Percentiles rank a stretch among this genome's conserved stretches.
Conservation (phyloP, 306 rosid genomes). For the Cucurbita argyrosperma region DNA sequence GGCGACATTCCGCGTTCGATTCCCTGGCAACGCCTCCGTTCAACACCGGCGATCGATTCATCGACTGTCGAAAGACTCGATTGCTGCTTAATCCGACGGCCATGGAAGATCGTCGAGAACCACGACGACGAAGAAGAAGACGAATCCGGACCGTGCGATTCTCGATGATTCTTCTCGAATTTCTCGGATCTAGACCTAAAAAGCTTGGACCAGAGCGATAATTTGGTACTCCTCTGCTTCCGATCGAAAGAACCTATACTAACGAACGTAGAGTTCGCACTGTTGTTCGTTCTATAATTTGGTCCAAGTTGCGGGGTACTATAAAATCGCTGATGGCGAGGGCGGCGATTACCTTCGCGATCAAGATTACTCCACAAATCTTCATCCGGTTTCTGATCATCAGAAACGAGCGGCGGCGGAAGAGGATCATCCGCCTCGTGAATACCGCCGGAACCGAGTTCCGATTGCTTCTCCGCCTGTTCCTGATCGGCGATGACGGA, state of each 20-base stretch:
- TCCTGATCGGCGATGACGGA: slow-evolving; percentile 42
- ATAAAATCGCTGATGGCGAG: slow-evolving; percentile 24
- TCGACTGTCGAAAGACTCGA: slow-evolving; percentile 8
- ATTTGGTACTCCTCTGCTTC: slow-evolving; percentile 33
- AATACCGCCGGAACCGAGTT: slow-evolving; percentile 20
- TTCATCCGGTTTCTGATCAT: slow-evolving; percentile 58
- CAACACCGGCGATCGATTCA: neutral
- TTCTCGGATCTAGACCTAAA: slow-evolving; percentile 55
- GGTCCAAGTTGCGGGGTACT: slow-evolving; percentile 87
- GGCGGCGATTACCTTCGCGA: slow-evolving; percentile 9
- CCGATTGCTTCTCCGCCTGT: slow-evolving; percentile 32
- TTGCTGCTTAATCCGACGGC: slow-evolving; percentile 22
- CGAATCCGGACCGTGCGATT: slow-evolving; percentile 14
- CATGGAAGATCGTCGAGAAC: slow-evolving; percentile 42
- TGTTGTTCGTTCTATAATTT: slow-evolving; percentile 6
- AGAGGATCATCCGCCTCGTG: neutral
- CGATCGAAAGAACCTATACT: slow-evolving; percentile 9
- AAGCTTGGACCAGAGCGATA: slow-evolving; percentile 25
- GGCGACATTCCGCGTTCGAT: slow-evolving; percentile 94
- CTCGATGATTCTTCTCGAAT: slow-evolving; percentile 21
- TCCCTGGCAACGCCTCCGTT: slow-evolving; percentile 13
- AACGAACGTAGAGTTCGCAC: neutral
- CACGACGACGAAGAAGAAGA: slow-evolving; percentile 46
- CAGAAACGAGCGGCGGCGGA: slow-evolving; percentile 30
- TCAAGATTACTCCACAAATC: slow-evolving; percentile 13